These are phyloP conservation scores for Delphinella strobiligena DNA, from an alignment of 2,329 filamentous ascomycete species.

Conservation along the genomic window DNA sequence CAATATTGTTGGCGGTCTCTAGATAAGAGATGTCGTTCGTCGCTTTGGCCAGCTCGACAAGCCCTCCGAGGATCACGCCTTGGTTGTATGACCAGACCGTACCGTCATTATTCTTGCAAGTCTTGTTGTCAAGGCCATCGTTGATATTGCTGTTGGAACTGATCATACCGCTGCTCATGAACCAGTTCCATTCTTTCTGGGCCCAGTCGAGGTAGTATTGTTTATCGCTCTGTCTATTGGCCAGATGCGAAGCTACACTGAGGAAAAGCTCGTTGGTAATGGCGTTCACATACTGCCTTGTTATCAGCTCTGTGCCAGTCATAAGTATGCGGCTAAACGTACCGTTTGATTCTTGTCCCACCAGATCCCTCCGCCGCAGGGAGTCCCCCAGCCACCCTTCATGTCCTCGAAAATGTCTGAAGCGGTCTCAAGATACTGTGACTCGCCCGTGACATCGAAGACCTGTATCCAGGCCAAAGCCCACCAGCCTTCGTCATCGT, in stretches of 20 bases:
- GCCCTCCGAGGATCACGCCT: conserved; percentile 47
- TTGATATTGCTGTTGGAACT: conserved; percentile 38
- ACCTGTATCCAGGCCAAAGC: conserved; percentile 40
- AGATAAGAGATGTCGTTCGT: conserved; percentile 22
- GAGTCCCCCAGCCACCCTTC: conserved; percentile 26
- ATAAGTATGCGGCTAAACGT: not conserved
- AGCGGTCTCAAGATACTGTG: conserved; percentile 33
- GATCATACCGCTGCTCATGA: conserved; percentile 35
- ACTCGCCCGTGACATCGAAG: conserved; percentile 36
- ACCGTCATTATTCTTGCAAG: conserved; percentile 32
- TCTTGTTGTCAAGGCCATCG: conserved; percentile 35
- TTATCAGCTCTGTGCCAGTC: not conserved
- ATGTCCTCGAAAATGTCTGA: conserved; percentile 35
- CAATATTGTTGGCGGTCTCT: conserved; percentile 21
- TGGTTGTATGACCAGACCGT: conserved; percentile 45
- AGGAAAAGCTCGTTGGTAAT: conserved; percentile 46
- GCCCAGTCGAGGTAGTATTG: conserved; percentile 34
- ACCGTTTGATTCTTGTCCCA: conserved; percentile 29
- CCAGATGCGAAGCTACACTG: conserved; percentile 40
- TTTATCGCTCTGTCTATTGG: conserved; percentile 33
- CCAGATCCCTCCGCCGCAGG: conserved; percentile 34
- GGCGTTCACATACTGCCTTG: conserved; percentile 29
- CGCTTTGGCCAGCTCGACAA: conserved; percentile 40
- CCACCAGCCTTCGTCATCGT: conserved; percentile 43
- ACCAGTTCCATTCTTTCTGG: conserved; percentile 37